Evolutionary conservation across 2,329 filamentous ascomycete species (phyloP), one percentile per base, ranked within the genome.

Genomic region (Byssoonygena ceratinophila): DNA sequence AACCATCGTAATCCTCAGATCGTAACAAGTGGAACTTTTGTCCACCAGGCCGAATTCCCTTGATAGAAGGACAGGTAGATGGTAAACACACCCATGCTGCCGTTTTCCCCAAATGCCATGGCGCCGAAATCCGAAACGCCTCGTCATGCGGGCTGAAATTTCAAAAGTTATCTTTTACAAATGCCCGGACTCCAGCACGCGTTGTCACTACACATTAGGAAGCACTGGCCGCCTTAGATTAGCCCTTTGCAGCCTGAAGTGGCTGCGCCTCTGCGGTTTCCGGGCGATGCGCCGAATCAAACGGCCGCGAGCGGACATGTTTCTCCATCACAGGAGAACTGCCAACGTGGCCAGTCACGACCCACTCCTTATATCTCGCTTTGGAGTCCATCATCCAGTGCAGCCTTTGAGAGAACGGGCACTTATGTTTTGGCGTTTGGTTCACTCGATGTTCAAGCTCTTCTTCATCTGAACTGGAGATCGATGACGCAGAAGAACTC

Each of bases 391-490:
- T 50, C 37, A 52, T 20, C n/a, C 40, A 40, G 16, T 55, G 36
- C 14, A 53, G 5, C 40, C 44, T 53, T 23, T 16, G 36, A 14
- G 23, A 1, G 8, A 46, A 8, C 14, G 34, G 37, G 20, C 25
- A 18, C 14, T 20, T 46, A 16, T 49, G 20, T 34, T 44, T 34
- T 36, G 36, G 29, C 12, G 18, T 22, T 9, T 46, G 18, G n/a
- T 14, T 39, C 27, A 41, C 25, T 34, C 46, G 32, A 18, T 27
- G 31, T 50, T 67, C 69, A 6, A 83, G 65, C 51, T 79, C 75
- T 44, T 81, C 76, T 53, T 79, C 76, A 45, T 83, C 81, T 8
- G 73, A 76, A 52, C 74, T 79, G 29, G 64, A 82, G 63, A 61
- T 68, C 66, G 60, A 74, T 67, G 41, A 66, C 8, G 68, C 68